Evolutionary conservation across 2,329 filamentous ascomycete genomes (phyloP).

Genomic region (Ophiosphaerella herpotricha): DNA sequence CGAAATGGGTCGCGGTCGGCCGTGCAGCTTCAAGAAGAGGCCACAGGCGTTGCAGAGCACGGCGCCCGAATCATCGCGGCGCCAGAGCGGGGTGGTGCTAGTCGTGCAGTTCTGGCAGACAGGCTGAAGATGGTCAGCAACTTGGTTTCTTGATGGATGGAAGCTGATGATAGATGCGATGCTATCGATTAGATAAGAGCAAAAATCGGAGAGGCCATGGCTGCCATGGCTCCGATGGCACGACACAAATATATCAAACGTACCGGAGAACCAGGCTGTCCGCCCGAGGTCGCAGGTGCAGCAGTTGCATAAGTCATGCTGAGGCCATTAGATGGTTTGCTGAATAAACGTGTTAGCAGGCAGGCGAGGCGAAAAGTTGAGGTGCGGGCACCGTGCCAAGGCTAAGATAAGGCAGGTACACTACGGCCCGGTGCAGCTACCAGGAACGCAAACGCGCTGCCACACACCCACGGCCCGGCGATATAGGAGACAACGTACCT

Average conservation of each 20-base stretch:
- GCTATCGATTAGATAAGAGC: slow-evolving; percentile 50
- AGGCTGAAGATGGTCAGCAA: slow-evolving; percentile 65
- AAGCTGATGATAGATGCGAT: slow-evolving; percentile 9
- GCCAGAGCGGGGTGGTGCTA: slow-evolving; percentile 95
- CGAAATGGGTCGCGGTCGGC: slow-evolving; percentile 88
- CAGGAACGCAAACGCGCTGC: slow-evolving; percentile 13
- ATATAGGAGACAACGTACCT: slow-evolving; percentile 31
- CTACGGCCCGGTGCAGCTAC: slow-evolving; percentile 22
- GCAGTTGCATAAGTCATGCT: slow-evolving; percentile 66
- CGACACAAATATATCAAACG: slow-evolving; percentile 38
- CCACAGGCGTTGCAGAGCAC: slow-evolving; percentile 99
- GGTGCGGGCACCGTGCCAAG: slow-evolving; percentile 34
- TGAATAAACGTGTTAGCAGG: slow-evolving; percentile 32
- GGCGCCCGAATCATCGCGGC: slow-evolving; percentile 91
- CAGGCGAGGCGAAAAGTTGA: slow-evolving; percentile 35
- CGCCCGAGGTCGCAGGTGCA: slow-evolving; percentile 68
- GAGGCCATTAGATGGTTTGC: slow-evolving; percentile 52
- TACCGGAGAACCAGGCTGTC: slow-evolving; percentile 64
- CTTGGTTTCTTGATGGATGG: neutral
- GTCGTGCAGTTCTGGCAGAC: slow-evolving; percentile 96
- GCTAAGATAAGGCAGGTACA: slow-evolving; percentile 32
- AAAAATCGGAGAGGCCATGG: slow-evolving; percentile 27
- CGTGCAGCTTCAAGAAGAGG: slow-evolving; percentile 95
- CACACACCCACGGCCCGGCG: neutral
- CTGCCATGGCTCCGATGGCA: slow-evolving; percentile 46